Conservation (phyloP, 2,329 filamentous ascomycete species). For the Dactylellina sp. region DNA sequence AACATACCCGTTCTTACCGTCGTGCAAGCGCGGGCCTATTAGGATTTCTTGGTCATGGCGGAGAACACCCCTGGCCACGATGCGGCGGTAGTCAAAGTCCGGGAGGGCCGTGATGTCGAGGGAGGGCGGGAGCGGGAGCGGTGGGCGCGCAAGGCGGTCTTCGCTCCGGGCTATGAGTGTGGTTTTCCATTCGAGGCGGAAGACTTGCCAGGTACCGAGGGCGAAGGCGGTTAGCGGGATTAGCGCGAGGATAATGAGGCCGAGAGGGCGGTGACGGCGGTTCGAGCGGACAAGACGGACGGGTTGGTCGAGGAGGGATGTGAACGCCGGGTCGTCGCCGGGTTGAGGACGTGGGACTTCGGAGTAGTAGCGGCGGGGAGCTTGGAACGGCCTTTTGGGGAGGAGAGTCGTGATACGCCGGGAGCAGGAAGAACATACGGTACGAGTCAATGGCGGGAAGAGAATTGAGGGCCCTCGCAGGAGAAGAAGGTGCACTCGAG, state of each 20-base stretch:
- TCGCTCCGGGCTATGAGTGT: slow-evolving; percentile 91
- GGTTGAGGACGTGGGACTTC: slow-evolving; percentile 20
- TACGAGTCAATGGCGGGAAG: background rate
- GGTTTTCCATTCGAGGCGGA: slow-evolving; percentile 92
- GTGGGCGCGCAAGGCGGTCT: slow-evolving; percentile 77
- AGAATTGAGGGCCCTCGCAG: background rate
- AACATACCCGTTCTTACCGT: slow-evolving; percentile 89
- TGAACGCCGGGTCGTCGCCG: slow-evolving; percentile 38
- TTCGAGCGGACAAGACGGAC: slow-evolving; percentile 80
- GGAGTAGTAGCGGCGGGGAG: slow-evolving; percentile 11
- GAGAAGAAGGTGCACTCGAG: slow-evolving; percentile 25
- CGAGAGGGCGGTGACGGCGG: slow-evolving; percentile 76
- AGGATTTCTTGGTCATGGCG: slow-evolving; percentile 96
- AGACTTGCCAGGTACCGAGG: slow-evolving; percentile 94
- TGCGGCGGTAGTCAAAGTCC: slow-evolving; percentile 91
- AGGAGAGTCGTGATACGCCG: slow-evolving; percentile 27
- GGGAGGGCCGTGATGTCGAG: slow-evolving; percentile 83
- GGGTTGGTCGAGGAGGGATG: slow-evolving; percentile 86
- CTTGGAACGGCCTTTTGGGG: slow-evolving; percentile 23
- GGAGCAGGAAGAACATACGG: slow-evolving; percentile 47
- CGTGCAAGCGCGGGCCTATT: slow-evolving; percentile 86
- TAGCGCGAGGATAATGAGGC: slow-evolving; percentile 82
- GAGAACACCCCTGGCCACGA: slow-evolving; percentile 78
- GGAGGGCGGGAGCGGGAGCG: slow-evolving; percentile 83
- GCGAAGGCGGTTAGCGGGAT: slow-evolving; percentile 92